Conservation (phyloP, 495 filamentous ascomycete genomes). For the Penicillium canescens region DNA sequence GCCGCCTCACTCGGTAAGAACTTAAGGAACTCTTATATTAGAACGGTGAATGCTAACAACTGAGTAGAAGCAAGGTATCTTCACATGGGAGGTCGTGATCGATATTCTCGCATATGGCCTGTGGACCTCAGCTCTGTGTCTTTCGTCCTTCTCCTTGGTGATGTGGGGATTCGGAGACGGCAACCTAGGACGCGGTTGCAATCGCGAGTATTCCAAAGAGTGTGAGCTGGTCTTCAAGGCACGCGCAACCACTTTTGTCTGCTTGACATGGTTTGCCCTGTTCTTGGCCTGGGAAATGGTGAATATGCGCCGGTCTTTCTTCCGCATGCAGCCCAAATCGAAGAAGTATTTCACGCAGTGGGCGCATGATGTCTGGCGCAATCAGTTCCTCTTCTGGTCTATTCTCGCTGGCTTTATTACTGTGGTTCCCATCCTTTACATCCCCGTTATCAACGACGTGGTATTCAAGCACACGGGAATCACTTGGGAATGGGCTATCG, state of each 20-base stretch:
- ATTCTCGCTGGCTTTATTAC: conserved; percentile 64
- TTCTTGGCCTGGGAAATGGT: conserved; percentile 69
- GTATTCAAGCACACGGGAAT: conserved; percentile 69
- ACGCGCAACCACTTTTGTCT: conserved; percentile 63
- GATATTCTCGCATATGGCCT: conserved; percentile 64
- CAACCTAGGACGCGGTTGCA: conserved; percentile 56
- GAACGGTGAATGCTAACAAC: too few relatives aligned
- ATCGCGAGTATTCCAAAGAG: conserved; percentile 42
- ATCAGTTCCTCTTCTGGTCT: conserved; percentile 68
- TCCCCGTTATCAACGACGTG: conserved; percentile 60
- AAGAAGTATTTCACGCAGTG: conserved; percentile 51
- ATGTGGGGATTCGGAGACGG: conserved; percentile 61
- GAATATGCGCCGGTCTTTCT: conserved; percentile 61
- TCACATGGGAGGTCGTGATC: conserved; percentile 57
- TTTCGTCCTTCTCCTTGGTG: conserved; percentile 55
- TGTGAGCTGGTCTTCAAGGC: conserved; percentile 63
- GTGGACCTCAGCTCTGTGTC: conserved; percentile 60
- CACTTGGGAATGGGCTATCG: conserved; percentile 67
- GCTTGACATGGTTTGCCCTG: conserved; percentile 64
- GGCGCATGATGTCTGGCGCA: conserved; percentile 61
- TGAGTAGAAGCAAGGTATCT: conserved; percentile 53
- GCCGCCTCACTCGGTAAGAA: conserved; percentile 43
- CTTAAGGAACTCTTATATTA: too few relatives aligned
- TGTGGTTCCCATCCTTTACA: conserved; percentile 66
- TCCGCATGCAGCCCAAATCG: conserved; percentile 57